Evolutionary conservation across 352 stramenopile genomes (phyloP).

Genomic region (Pythium dissotocum): DNA sequence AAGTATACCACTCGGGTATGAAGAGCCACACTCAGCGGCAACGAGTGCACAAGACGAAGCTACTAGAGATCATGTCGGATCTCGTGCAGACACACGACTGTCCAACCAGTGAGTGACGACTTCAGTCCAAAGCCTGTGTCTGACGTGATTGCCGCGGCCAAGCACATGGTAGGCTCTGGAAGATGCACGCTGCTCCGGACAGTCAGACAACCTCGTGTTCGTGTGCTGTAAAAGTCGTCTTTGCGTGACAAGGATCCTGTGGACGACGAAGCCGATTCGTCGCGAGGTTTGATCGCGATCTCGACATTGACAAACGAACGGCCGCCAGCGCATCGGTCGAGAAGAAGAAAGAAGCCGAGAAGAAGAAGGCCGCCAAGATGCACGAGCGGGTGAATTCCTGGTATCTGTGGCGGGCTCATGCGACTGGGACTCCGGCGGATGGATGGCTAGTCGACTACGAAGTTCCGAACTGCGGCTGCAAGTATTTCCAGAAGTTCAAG

Average conservation of each 20-base stretch:
- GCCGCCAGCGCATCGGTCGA: not conserved
- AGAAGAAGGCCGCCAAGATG: conserved; percentile 7
- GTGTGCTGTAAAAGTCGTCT: no score
- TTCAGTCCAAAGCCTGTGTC: no score
- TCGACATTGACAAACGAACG: conserved; percentile 6
- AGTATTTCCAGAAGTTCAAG: conserved; percentile 2
- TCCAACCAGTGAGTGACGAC: no score
- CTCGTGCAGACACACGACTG: not conserved
- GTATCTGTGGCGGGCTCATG: conserved; percentile 1
- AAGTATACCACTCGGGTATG: conserved; percentile 30
- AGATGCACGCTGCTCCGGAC: no score
- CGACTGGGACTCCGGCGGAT: no score
- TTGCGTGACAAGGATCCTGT: not conserved
- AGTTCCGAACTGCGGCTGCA: conserved; percentile 1
- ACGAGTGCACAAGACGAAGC: conserved; percentile 2
- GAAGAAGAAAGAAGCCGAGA: conserved; percentile 6
- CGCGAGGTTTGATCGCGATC: conserved; percentile 1
- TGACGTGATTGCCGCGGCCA: no score
- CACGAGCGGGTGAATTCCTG: not conserved
- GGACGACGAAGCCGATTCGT: not conserved
- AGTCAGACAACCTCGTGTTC: no score
- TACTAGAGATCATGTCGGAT: not conserved
- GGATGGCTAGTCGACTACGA: conserved; percentile 7
- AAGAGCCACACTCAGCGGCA: conserved; percentile 16
- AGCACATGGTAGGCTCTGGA: no score